Evolutionary conservation across 768 basidiomycete genomes (phyloP), one percentile per base, ranked within the genome.

Genomic region (Coprinopsis sp.): DNA sequence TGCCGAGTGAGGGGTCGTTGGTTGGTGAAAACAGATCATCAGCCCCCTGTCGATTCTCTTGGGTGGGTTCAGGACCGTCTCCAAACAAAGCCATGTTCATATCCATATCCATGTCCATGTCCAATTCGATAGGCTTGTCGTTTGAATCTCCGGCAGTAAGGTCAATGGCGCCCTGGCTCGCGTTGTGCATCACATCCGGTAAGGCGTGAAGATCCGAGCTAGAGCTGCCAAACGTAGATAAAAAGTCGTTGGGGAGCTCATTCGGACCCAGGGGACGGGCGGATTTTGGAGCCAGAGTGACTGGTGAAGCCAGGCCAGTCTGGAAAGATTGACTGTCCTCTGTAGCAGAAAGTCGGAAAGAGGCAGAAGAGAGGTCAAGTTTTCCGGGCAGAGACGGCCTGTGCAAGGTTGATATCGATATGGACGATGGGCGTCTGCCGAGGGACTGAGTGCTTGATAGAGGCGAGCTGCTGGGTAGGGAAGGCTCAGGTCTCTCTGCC

Each of bases 91-190:
- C 74, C 4, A 66, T 68, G 70, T 75, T 57, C 71, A 82, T 82
- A 57, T 81, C 79, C 42, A 84, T 77, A 52, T 87, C 82, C 62
- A 83, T 80, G 41, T 88, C 86, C 45, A 90, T 56, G 59, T 90
- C 86, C 21, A 90, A 73, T 57, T 88, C 87, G 47, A 90, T 89
- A 16, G 88, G 87, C 60, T 86, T 85, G 59, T 91, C 87, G 1
- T 79, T 84, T 5, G 82, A 84, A 57, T 67, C 81, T 12, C 87
- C 84, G 13, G 74, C 57, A 24, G 58, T 48, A 7, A 66, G 30
- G 51, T 73, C 65, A 24, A 72, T 44, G 33, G 27, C 18, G 34
- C 44, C 22, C 51, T 51, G 41, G 47, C 52, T 29, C 18, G 52
- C 34, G 23, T 53, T 43, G 30, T 56, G 55, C 12, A 55, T 46